Base-by-base conservation (phyloP, 345 rosid species). In the Linum trigynum region DNA sequence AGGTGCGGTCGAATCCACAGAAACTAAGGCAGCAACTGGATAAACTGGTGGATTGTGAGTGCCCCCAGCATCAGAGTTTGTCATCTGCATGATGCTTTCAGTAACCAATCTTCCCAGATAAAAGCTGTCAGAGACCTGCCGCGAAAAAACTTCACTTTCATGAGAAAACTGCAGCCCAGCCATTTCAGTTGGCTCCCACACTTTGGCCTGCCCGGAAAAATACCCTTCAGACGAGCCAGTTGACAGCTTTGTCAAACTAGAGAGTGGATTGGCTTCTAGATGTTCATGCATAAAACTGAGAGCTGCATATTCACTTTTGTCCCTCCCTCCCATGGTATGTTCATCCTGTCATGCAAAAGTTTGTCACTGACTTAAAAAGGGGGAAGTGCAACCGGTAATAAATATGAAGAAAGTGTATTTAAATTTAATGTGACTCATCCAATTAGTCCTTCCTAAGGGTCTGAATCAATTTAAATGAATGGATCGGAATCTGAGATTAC, bases 121-220 rank as follows among this genome's bases (percentile, higher is more conserved):
- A 50, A 55, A 48, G 39, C 55, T 64, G 72, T 67, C 74, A 63
- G 62, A 74, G 51, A 23, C 32, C 32, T 63, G 68, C 45, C 65
- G 66, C 67, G 68, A 69, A 58, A 63, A 55, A 59, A 56, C 66
- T 64, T 74, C 75, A 65, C 75, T 74, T 63, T 77, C 78, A 63
- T 51, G 74, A 67, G 50, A 63, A 65, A 68, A 63, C 55, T 58
- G 63, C 73, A 73, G 73, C 69, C 51, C 64, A 14, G 53, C 71
- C 64, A 69, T 7, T 35, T 65, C 67, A 59, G 77, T 66, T 50
- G 75, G 62, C 74, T 68, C 79, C 55, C 60, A 62, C 39, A 55
- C 79, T 71, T 66, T 81, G 70, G 77, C 74, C 77, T 76, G 78
- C 68, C 72, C 83, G 57, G 59, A 45, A 39, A 79, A 68, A 66